Percentiles rank a stretch among this genome's conserved stretches.
Evolutionary conservation across 805 yeast genomes (phyloP).

Genomic region (Metschnikowia kofuensis): DNA sequence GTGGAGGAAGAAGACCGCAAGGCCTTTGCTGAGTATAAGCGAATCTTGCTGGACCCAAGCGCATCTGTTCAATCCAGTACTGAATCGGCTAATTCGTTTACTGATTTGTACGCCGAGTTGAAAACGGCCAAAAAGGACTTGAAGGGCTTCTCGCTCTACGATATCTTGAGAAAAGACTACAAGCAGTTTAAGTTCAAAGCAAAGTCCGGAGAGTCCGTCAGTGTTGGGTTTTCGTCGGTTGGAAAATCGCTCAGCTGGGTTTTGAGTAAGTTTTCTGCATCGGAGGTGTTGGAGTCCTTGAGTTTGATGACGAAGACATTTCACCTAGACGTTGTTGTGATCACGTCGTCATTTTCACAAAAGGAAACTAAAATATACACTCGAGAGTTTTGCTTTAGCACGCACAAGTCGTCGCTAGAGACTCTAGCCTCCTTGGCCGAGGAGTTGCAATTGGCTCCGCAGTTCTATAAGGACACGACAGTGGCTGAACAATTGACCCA

Average conservation of each 20-base stretch:
- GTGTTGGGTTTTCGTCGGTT: constrained; percentile 74
- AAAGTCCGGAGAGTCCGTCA: constrained; percentile 21
- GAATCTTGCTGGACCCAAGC: constrained; percentile 12
- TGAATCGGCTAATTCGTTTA: constrained; percentile 2
- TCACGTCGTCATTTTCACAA: constrained; percentile 40
- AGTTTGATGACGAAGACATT: constrained; percentile 18
- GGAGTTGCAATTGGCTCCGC: constrained; percentile 24
- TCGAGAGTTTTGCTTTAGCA: constrained; percentile 33
- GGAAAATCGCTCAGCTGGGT: constrained; percentile 64
- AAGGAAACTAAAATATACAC: constrained; percentile 30
- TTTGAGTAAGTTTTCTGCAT: constrained; percentile 20
- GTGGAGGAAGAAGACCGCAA: constrained; percentile 58
- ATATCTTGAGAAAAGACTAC: constrained; percentile 78
- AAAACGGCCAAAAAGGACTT: constrained; percentile 63
- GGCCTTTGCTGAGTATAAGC: constrained; percentile 40
- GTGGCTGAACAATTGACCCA: constrained; percentile 14
- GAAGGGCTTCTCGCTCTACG: constrained; percentile 53
- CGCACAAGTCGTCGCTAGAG: constrained; percentile 14
- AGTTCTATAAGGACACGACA: constrained; percentile 22
- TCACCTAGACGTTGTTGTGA: constrained; percentile 30
- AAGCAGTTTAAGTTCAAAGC: constrained; percentile 56
- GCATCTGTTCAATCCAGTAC: neutral
- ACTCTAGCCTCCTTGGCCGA: constrained; percentile 21
- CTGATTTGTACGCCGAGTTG: constrained; percentile 22
- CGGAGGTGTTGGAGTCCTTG: constrained; percentile 25